phyloP scores from a whole-genome alignment of 768 basidiomycete species.

The Auricularia sp. region DNA sequence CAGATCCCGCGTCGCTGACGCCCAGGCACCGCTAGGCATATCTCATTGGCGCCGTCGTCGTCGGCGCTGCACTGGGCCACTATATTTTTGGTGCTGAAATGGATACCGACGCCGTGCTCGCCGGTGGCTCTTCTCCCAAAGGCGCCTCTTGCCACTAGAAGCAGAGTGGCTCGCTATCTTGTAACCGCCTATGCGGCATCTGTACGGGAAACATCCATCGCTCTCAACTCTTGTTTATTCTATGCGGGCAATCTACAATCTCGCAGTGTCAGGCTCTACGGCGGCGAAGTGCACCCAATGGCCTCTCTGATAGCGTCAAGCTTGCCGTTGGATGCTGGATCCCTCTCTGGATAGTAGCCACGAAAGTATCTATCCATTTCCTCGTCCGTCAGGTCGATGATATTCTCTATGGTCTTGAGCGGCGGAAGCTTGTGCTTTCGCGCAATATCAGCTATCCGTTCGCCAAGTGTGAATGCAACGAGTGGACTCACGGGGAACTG shows the following conservation, averaged over 20 bases:
- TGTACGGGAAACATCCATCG: no score
- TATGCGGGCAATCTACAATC: no score
- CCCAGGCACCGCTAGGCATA: constrained; percentile 49
- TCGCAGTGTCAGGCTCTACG: background rate
- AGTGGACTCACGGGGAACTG: background rate
- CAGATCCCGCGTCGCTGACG: background rate
- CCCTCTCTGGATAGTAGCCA: background rate
- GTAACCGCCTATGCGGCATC: no score
- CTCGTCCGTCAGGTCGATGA: background rate
- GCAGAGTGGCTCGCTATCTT: no score
- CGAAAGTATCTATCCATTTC: background rate
- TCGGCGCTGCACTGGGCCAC: constrained; percentile 78
- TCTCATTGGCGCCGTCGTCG: constrained; percentile 69
- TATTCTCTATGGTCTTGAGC: background rate
- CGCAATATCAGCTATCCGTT: background rate
- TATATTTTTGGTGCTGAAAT: constrained; percentile 61
- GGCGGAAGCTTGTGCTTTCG: background rate
- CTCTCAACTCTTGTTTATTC: no score
- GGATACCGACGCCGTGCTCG: constrained; percentile 49
- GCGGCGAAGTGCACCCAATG: background rate
- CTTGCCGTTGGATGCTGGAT: background rate
- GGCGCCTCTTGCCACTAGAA: constrained; percentile 70
- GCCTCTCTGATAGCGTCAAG: background rate
- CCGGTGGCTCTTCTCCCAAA: constrained; percentile 37
- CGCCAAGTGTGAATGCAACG: background rate